Evolutionary conservation across 2,329 filamentous ascomycete species (phyloP).

Genomic region (Aspergillus sojae): DNA sequence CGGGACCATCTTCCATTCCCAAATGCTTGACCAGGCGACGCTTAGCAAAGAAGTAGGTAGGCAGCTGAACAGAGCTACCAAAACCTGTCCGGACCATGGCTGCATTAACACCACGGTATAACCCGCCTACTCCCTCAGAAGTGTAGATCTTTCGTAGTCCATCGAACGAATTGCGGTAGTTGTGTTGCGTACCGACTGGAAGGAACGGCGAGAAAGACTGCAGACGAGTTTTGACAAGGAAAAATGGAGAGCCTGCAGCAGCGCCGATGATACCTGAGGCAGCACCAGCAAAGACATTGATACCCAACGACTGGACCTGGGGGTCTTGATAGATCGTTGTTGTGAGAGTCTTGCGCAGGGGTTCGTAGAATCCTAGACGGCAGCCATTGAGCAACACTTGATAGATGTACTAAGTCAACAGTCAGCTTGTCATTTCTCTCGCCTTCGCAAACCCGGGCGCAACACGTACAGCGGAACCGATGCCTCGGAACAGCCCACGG

Average conservation of each 20-base stretch:
- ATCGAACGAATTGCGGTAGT: slow-evolving; percentile 82
- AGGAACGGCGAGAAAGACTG: slow-evolving; percentile 92
- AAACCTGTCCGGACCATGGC: slow-evolving; percentile 97
- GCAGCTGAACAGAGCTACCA: slow-evolving; percentile 91
- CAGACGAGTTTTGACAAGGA: slow-evolving; percentile 93
- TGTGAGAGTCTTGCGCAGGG: slow-evolving; percentile 74
- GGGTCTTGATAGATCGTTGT: slow-evolving; percentile 70
- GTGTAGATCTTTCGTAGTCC: slow-evolving; percentile 79
- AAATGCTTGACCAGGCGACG: slow-evolving; percentile 77
- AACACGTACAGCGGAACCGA: slow-evolving; percentile 72
- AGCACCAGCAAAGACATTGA: slow-evolving; percentile 94
- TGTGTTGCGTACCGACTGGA: slow-evolving; percentile 95
- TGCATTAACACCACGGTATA: slow-evolving; percentile 88
- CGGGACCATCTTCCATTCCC: slow-evolving; percentile 87
- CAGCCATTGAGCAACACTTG: slow-evolving; percentile 96
- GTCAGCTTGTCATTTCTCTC: slow-evolving; percentile 8
- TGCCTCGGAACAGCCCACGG: slow-evolving; percentile 80
- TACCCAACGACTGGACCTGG: slow-evolving; percentile 76
- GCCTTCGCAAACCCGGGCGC: too few species aligned
- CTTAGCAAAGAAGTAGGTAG: slow-evolving; percentile 98
- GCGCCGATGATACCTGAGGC: slow-evolving; percentile 87
- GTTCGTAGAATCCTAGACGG: slow-evolving; percentile 96
- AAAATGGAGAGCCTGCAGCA: slow-evolving; percentile 92
- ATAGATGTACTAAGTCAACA: slow-evolving; percentile 75
- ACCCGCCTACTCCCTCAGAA: slow-evolving; percentile 73